Conservation (phyloP, 371 early-diverging fungal genomes). For the Rhizopus arrhizus region DNA sequence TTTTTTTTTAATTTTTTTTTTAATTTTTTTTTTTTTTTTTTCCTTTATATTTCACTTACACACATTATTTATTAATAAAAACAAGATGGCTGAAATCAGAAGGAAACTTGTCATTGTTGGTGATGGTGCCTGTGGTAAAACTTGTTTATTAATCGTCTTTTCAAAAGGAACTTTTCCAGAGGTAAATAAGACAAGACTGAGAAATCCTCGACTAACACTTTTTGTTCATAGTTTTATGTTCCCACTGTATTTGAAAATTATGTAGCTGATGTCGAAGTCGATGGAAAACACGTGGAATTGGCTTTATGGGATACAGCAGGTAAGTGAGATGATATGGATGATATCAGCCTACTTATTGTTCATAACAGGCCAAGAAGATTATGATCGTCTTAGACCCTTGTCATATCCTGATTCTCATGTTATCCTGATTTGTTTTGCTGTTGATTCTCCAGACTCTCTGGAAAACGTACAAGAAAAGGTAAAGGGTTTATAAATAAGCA, state of each 20-base stretch:
- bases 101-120: slow-evolving; percentile 96
- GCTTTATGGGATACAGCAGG: slow-evolving; percentile 99
- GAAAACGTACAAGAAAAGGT: slow-evolving; percentile 92
- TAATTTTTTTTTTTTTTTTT: slow-evolving; percentile 13
- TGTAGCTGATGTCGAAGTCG: slow-evolving; percentile 91
- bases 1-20: slow-evolving; percentile 8
- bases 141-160: slow-evolving; percentile 92
- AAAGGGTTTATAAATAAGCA: slow-evolving; percentile 11
- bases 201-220: background rate
- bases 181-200: slow-evolving; percentile 41
- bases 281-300: slow-evolving; percentile 90
- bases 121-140: slow-evolving; percentile 97
- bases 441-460: slow-evolving; percentile 92
- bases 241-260: slow-evolving; percentile 98
- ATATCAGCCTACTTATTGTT: background rate
- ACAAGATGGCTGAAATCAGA: slow-evolving; percentile 79
- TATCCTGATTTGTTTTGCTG: slow-evolving; percentile 92
- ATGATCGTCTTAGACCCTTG: slow-evolving; percentile 95
- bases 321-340: slow-evolving; percentile 20
- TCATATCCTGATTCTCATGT: slow-evolving; percentile 97
- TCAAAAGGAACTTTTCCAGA: slow-evolving; percentile 90
- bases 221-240: slow-evolving; percentile 70
- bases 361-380: slow-evolving; percentile 85
- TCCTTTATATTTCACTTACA: background rate
- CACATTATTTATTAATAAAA: background rate